Percentiles rank a stretch among this genome's conserved stretches.
Evolutionary conservation across 2,329 filamentous ascomycete species (phyloP).

Genomic region (Scedosporium dehoogii): DNA sequence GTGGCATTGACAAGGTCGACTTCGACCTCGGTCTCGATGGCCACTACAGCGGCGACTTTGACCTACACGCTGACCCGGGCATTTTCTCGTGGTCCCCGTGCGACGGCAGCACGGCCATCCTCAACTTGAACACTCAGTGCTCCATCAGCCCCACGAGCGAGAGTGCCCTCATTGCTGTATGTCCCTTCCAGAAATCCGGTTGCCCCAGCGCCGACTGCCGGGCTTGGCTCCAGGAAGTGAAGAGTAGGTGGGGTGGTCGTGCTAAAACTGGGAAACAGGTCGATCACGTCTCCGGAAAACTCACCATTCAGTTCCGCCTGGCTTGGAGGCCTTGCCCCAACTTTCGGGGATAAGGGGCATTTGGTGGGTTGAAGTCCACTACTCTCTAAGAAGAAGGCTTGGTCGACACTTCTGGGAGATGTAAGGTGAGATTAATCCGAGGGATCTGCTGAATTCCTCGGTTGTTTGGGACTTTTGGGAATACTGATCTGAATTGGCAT

Average conservation of each 20-base stretch:
- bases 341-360: neutral
- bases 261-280: slow-evolving; percentile 11
- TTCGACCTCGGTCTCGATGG: slow-evolving; percentile 12
- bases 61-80: slow-evolving; percentile 13
- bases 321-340: slow-evolving; percentile 12
- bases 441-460: neutral
- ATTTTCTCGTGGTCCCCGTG: slow-evolving; percentile 15
- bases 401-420: neutral
- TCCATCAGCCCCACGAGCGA: slow-evolving; percentile 14
- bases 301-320: slow-evolving; percentile 15
- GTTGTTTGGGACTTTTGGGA: neutral
- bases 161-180: slow-evolving; percentile 16
- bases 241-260: neutral
- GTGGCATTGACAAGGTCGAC: slow-evolving; percentile 12
- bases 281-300: slow-evolving; percentile 17
- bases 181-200: neutral
- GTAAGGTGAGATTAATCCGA: neutral
- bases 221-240: neutral
- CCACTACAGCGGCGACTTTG: slow-evolving; percentile 14
- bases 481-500: neutral
- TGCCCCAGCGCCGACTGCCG: neutral
- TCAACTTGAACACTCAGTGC: slow-evolving; percentile 19
- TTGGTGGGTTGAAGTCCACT: neutral
- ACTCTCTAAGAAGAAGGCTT: neutral
- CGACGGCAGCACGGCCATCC: slow-evolving; percentile 17